phyloP scores from a whole-genome alignment of 1,139 yeast species.

The Suhomyces taliae region DNA sequence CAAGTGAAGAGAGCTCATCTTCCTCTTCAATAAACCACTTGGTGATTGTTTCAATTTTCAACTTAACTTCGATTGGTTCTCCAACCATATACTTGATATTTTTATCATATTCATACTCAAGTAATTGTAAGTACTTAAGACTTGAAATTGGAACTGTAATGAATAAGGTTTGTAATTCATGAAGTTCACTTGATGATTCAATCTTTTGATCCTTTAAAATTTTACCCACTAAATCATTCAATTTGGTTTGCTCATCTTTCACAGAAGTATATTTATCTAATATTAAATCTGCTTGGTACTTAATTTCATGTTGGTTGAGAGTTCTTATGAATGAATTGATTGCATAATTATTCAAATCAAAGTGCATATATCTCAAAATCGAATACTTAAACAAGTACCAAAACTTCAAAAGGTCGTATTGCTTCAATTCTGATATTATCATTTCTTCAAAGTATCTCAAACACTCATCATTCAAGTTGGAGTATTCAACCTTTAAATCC shows the following conservation, averaged over 20 bases:
- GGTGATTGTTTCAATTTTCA: constrained; percentile 46
- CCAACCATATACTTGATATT: constrained; percentile 57
- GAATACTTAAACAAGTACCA: constrained; percentile 28
- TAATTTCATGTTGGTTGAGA: constrained; percentile 20
- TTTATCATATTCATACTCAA: constrained; percentile 43
- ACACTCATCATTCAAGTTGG: constrained; percentile 48
- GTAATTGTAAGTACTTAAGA: constrained; percentile 50
- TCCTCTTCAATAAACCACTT: constrained; percentile 37
- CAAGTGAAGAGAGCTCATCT: constrained; percentile 20
- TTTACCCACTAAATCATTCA: constrained; percentile 16
- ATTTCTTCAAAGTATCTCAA: constrained; percentile 15
- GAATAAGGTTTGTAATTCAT: constrained; percentile 18
- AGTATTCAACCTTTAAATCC: constrained; percentile 43
- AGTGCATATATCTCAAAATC: constrained; percentile 26
- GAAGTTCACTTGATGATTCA: background rate
- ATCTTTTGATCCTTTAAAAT: constrained; percentile 11
- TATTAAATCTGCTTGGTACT: constrained; percentile 14
- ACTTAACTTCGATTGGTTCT: constrained; percentile 50
- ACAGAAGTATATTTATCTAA: constrained; percentile 17
- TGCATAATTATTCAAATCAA: constrained; percentile 42
- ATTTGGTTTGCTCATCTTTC: constrained; percentile 12
- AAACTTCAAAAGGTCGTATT: constrained; percentile 15
- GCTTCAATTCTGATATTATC: constrained; percentile 9
- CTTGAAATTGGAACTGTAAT: constrained; percentile 57
- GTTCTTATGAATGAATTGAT: constrained; percentile 28